Evolutionary conservation across 495 filamentous ascomycete genomes (phyloP).

Genomic region (Geoglossum glabrum): DNA sequence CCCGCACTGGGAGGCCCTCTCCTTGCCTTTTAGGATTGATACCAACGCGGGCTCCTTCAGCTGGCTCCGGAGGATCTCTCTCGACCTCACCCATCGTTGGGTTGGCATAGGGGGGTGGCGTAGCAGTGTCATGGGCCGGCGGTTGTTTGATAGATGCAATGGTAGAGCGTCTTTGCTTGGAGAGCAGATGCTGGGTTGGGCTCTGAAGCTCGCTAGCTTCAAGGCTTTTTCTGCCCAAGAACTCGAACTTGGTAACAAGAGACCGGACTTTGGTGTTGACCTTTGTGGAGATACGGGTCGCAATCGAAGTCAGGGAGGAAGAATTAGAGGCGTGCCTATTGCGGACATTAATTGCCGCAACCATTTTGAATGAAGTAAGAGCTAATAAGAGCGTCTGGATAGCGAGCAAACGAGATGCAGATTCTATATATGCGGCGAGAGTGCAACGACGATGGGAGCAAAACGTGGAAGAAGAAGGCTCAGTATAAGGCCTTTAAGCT

Average conservation of each 20-base stretch:
- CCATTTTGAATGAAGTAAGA: not conserved
- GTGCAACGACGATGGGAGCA: not conserved
- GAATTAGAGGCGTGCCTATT: not conserved
- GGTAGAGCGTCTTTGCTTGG: not conserved
- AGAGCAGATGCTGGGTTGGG: not conserved
- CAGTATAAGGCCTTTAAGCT: not conserved
- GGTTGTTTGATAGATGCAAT: not conserved
- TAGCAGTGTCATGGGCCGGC: not conserved
- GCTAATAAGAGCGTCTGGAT: not conserved
- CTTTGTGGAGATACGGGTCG: not conserved
- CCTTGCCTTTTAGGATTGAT: no score
- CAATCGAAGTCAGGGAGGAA: not conserved
- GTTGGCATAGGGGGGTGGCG: not conserved
- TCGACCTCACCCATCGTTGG: not conserved
- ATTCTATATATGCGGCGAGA: not conserved
- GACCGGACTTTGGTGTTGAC: not conserved
- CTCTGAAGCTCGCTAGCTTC: not conserved
- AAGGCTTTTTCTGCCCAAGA: not conserved
- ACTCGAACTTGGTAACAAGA: not conserved
- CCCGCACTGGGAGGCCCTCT: not conserved
- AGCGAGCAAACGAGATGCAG: not conserved
- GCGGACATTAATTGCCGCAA: not conserved
- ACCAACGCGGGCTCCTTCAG: no score
- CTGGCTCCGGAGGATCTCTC: no score
- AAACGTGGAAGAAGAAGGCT: not conserved